Evolutionary conservation across 176 grass and related monocot genomes (phyloP).

Genomic region (Thinopyrum elongatum): DNA sequence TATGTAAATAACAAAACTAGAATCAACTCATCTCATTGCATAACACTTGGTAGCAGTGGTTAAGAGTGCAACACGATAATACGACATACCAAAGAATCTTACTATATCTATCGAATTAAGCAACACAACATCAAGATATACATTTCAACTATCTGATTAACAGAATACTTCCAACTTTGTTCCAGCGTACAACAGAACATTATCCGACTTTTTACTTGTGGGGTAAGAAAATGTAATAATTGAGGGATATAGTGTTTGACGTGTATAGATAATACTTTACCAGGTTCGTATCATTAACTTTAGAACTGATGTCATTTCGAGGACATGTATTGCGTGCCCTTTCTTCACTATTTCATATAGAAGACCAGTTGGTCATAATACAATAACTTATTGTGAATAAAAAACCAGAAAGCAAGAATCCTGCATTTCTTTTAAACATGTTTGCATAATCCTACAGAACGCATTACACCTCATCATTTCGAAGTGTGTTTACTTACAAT

Average conservation of each 20-base stretch:
- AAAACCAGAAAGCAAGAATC: background rate
- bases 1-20: background rate
- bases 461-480: background rate
- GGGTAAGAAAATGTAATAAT: background rate
- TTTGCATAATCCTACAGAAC: background rate
- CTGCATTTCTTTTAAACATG: background rate
- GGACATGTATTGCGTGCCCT: background rate
- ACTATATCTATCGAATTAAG: background rate
- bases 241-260: background rate
- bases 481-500: background rate
- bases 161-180: slow-evolving; percentile 1
- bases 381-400: background rate
- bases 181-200: background rate
- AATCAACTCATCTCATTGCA: background rate
- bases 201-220: background rate
- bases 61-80: background rate
- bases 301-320: background rate
- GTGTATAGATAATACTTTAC: background rate
- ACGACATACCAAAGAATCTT: background rate
- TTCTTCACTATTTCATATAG: background rate
- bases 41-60: background rate
- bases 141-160: background rate
- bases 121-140: background rate
- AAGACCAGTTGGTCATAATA: background rate
- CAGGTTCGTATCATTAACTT: background rate